Conservation (phyloP, 768 basidiomycete species). For the Tylopilus felleus region DNA sequence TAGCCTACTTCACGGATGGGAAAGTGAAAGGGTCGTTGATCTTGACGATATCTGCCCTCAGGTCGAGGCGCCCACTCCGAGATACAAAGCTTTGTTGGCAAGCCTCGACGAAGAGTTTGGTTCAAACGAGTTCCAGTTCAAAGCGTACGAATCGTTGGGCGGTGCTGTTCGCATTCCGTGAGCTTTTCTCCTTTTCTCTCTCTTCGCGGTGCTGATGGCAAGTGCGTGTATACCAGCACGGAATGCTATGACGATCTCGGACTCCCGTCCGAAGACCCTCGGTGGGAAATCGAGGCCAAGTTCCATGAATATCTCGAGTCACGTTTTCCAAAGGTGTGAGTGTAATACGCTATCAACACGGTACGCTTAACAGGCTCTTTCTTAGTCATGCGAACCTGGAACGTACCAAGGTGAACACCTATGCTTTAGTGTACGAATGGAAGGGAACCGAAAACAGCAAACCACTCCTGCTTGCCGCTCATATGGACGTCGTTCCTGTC, state of each 20-base stretch:
- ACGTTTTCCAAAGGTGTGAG: constrained; percentile 62
- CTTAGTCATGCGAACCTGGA: constrained; percentile 44
- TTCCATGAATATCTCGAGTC: constrained; percentile 28
- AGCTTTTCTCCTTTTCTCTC: neutral
- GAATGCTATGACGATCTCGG: constrained; percentile 52
- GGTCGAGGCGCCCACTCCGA: constrained; percentile 10
- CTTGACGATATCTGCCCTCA: constrained; percentile 29
- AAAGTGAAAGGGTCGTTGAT: neutral
- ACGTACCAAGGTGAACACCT: constrained; percentile 57
- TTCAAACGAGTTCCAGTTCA: constrained; percentile 25
- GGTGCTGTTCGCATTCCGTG: constrained; percentile 37
- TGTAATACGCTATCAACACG: constrained; percentile 2
- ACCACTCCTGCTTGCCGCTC: constrained; percentile 51
- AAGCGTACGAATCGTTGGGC: constrained; percentile 32
- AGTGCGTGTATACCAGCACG: constrained; percentile 36
- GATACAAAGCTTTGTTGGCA: constrained; percentile 16
- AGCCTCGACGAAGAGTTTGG: constrained; percentile 26
- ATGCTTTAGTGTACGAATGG: constrained; percentile 61
- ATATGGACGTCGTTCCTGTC: constrained; percentile 52
- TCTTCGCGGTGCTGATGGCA: neutral
- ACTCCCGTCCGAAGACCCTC: constrained; percentile 44
- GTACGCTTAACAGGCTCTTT: neutral
- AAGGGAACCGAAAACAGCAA: constrained; percentile 50
- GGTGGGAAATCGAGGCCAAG: constrained; percentile 33
- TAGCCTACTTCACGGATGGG: neutral